Base-by-base conservation (phyloP, 2,329 filamentous ascomycete genomes). In the Phaeoacremonium minimum region DNA sequence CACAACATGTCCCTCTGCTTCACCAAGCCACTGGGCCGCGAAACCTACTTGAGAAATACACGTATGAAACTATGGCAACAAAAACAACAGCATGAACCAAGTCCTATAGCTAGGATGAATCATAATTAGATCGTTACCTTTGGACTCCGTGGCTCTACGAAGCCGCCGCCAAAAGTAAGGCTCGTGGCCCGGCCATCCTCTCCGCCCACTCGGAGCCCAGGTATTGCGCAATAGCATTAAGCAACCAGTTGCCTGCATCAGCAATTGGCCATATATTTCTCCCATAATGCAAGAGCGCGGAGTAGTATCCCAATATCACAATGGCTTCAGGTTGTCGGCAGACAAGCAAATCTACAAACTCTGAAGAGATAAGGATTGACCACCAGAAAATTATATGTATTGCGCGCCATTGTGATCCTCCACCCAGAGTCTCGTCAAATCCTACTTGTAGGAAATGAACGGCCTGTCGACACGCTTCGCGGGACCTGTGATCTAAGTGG, bases 231-330 rank as follows among this genome's bases (percentile, higher is more conserved):
- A 26, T 26, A n/a, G 22, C 22, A 9, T 26, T n/a, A 26, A 26
- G 22, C 22, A 26, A n/a, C 9, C n/a, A 26, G 22, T 9, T 26
- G 22, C 22, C 22, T 9, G 22, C 22, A 26, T 26, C 22, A 26
- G 9, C 22, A 26, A 26, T 26, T 26, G n/a, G 22, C 22, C 22
- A 26, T 9, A 26, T 9, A 9, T 26, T 26, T n/a, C n/a, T 26
- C 9, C 30, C 36, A 15, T 20, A 15, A 5, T 38, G 19, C 8
- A 38, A 14, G n/a, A 38, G 14, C 9, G 32, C 31, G 3, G 36
- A 29, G 14, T 37, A 37, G 19, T 30, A 32, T 12, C 36, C 36
- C 19, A 37, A 17, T 15, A 37, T 6, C 12, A 31, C 36, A 6
- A 38, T 14, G 7, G 36, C 36, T 20, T 38, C 36, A 7, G 36